Evolutionary conservation across 805 yeast species (phyloP), one percentile per base, ranked within the genome.

Genomic region (Candida cerambycidarum): DNA sequence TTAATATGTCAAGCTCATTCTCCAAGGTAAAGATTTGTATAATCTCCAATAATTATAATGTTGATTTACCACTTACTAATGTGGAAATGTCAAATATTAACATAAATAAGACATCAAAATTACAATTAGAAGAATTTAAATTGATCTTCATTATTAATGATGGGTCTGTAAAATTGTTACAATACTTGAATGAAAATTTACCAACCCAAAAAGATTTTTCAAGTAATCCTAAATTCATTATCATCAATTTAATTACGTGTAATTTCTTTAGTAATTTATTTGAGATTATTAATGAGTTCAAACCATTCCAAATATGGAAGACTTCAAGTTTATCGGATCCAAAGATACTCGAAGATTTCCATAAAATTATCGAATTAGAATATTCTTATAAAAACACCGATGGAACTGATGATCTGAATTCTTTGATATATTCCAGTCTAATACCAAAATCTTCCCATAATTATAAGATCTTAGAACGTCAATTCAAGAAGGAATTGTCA

Each of bases 221-320:
- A 4, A 17, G 17, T 24, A 13, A 19, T 9, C 68, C 70, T 0
- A 61, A 61, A 45, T 32, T 69, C 25, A 60, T 67, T 11, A 57
- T 70, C 8, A 59, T 70, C 32, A 70, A 70, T 44, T 48, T 69
- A 52, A 61, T 69, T 50, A 63, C 70, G 4, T 62, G 61, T 28
- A 69, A 70, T 49, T 70, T 68, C 50, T 70, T 70, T 41, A 49
- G 59, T 14, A 69, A 66, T 46, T 54, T 70, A 27, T 61, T 67
- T 44, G 72, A 68, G 8, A 53, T 70, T 30, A 62, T 69, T 33
- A 59, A 59, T 46, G 42, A 41, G 16, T 44, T 59, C 13, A 56
- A 54, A 24, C 75, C 75, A 0, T 58, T 55, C 41, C 74, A 68
- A 47, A 60, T 63, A 24, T 67, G 73, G 68, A 70, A 69, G 42